phyloP scores from a whole-genome alignment of 345 rosid genomes.

The Melaleuca alternifolia region DNA sequence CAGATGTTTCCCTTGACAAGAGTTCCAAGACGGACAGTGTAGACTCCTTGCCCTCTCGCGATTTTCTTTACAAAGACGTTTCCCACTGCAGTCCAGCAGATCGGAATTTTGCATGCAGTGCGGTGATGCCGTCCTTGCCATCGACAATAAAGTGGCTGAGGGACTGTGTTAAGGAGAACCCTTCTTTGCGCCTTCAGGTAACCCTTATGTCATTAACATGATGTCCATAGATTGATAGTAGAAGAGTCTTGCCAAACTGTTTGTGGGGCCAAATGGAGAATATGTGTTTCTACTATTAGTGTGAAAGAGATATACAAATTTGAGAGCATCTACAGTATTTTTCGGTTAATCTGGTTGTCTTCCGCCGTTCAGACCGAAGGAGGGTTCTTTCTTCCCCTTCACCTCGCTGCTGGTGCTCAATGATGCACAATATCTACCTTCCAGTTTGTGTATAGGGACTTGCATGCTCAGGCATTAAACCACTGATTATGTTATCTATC shows the following conservation, averaged over 20 bases:
- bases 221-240: not conserved
- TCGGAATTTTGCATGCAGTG: slow-evolving; percentile 33
- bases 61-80: slow-evolving; percentile 46
- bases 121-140: slow-evolving; percentile 66
- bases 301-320: not conserved
- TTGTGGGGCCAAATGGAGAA: not conserved
- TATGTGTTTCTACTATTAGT: not conserved
- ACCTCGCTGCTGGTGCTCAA: not conserved
- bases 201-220: not conserved
- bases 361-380: not conserved
- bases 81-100: slow-evolving; percentile 27
- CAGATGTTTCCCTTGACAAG: slow-evolving; percentile 35
- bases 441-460: not conserved
- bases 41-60: slow-evolving; percentile 34
- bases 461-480: not conserved
- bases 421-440: not conserved
- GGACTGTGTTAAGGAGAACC: slow-evolving; percentile 54
- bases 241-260: not conserved
- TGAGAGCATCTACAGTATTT: not conserved
- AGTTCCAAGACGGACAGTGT: slow-evolving; percentile 11
- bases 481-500: not conserved
- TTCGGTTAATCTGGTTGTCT: not conserved
- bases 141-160: slow-evolving; percentile 68
- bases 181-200: slow-evolving; percentile 62
- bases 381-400: not conserved